A percentile compares a stretch with the other conserved stretches of the same genome.
Evolutionary conservation across 2,329 filamentous ascomycete species (phyloP).

Genomic region (Cladosporium cucumerinum): DNA sequence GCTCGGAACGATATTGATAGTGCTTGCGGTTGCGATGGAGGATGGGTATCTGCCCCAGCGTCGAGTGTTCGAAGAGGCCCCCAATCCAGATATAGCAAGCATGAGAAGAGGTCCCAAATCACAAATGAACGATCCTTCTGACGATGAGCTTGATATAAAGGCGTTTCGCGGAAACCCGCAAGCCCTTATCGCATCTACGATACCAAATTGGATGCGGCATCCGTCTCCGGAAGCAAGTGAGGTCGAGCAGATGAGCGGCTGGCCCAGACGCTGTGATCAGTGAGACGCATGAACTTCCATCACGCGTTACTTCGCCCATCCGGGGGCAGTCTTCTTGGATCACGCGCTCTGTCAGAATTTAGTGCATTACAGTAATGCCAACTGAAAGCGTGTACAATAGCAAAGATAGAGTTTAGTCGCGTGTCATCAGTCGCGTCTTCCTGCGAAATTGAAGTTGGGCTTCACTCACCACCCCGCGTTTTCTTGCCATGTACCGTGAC

Average conservation of each 20-base stretch:
- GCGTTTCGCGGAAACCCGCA: not conserved
- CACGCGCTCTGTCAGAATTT: not conserved
- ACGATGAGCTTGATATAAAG: not conserved
- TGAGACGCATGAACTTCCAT: not conserved
- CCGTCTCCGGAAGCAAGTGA: not conserved
- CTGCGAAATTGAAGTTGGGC: not conserved
- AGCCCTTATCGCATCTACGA: not conserved
- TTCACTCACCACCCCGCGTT: constrained; percentile 2
- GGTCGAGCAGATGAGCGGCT: not conserved
- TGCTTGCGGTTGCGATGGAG: not conserved
- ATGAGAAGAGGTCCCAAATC: not conserved
- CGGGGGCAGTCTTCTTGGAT: not conserved
- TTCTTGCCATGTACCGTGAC: not conserved
- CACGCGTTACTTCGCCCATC: not conserved
- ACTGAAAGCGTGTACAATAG: not conserved
- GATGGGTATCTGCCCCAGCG: not conserved
- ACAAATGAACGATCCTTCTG: too few species aligned
- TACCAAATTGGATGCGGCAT: not conserved
- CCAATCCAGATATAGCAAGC: not conserved
- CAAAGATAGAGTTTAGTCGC: constrained; percentile 5
- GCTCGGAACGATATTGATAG: not conserved
- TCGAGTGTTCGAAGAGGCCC: not conserved
- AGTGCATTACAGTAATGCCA: not conserved
- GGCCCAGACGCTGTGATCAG: not conserved
- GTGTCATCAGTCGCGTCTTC: constrained; percentile 4